These are phyloP conservation scores for Globisporangium abappressorium DNA, from an alignment of 352 stramenopile genomes.

Conservation along the genomic window DNA sequence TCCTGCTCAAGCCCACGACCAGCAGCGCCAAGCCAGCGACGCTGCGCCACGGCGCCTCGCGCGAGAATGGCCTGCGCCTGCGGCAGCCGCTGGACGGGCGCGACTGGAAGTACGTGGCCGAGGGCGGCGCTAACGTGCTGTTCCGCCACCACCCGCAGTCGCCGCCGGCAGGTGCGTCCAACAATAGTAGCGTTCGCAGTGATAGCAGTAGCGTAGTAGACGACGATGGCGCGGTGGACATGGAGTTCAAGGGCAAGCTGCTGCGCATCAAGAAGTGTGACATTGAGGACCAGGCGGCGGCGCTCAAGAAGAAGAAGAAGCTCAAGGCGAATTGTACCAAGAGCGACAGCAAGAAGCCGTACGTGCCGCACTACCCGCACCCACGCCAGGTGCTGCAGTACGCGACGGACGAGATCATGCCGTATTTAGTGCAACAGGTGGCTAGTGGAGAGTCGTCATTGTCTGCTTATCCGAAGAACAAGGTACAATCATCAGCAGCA, in stretches of 20 bases:
- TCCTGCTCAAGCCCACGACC: conserved; percentile 42
- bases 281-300: conserved; percentile 22
- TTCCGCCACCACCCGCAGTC: conserved; percentile 61
- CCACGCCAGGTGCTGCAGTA: conserved; percentile 69
- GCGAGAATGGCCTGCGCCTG: conserved; percentile 14
- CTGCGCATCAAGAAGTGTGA: conserved; percentile 86
- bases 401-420: conserved; percentile 71
- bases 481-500: not conserved
- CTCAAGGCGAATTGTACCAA: not conserved
- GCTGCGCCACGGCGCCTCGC: not conserved
- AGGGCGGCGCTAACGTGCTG: conserved; percentile 83
- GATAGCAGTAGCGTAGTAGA: not conserved
- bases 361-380: conserved; percentile 66
- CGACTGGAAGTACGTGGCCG: conserved; percentile 87
- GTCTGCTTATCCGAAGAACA: not conserved
- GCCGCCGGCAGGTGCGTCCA: not conserved
- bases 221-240: conserved; percentile 6
- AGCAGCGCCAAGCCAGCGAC: not conserved
- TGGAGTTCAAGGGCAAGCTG: conserved; percentile 66
- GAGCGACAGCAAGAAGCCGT: conserved; percentile 24
- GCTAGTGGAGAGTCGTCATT: not conserved
- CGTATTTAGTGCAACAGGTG: conserved; percentile 51
- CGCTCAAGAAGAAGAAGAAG: conserved; percentile 27
- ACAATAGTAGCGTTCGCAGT: not conserved
- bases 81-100: conserved; percentile 28